A percentile compares a stretch with the other conserved stretches of the same genome.
phyloP scores from a whole-genome alignment of 352 stramenopile genomes.

The Globisporangium cystogenes region DNA sequence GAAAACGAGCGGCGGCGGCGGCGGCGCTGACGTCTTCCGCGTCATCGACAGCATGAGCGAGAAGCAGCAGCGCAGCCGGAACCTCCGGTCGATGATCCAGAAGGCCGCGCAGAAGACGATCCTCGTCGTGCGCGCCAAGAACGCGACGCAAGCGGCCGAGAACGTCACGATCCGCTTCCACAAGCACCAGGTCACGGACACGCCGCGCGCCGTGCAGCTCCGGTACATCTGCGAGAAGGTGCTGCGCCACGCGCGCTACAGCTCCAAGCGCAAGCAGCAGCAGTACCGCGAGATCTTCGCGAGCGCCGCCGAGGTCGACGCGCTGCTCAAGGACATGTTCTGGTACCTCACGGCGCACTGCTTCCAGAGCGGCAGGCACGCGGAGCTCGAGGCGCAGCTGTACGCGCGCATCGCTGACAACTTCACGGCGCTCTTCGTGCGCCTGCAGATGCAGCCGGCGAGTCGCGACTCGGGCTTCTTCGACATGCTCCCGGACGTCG shows the following conservation, averaged over 20 bases:
- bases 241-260: slow-evolving; percentile 30
- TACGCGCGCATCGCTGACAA: slow-evolving; percentile 64
- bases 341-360: slow-evolving; percentile 59
- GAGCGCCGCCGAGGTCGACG: slow-evolving; percentile 33
- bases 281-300: slow-evolving; percentile 46
- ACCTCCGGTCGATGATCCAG: slow-evolving; percentile 57
- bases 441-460: slow-evolving; percentile 42
- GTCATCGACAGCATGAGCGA: slow-evolving; percentile 46
- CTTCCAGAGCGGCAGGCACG: slow-evolving; percentile 46
- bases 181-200: slow-evolving; percentile 35
- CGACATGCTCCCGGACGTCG: slow-evolving; percentile 44
- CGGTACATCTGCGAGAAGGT: slow-evolving; percentile 44
- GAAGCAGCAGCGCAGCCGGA: slow-evolving; percentile 44
- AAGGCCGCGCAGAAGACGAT: slow-evolving; percentile 68
- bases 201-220: slow-evolving; percentile 47
- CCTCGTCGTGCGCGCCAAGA: slow-evolving; percentile 65
- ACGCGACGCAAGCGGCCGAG: slow-evolving; percentile 59
- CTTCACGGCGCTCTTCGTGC: slow-evolving; percentile 60
- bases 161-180: slow-evolving; percentile 59
- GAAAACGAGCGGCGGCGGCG: slow-evolving; percentile 8
- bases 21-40: slow-evolving; percentile 34
- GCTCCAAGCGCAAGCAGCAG: slow-evolving; percentile 19
- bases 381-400: slow-evolving; percentile 31
- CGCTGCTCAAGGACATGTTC: slow-evolving; percentile 69
- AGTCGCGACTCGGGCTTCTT: slow-evolving; percentile 52